phyloP scores from a whole-genome alignment of 2,329 filamentous ascomycete species.

The Thelonectria olida region DNA sequence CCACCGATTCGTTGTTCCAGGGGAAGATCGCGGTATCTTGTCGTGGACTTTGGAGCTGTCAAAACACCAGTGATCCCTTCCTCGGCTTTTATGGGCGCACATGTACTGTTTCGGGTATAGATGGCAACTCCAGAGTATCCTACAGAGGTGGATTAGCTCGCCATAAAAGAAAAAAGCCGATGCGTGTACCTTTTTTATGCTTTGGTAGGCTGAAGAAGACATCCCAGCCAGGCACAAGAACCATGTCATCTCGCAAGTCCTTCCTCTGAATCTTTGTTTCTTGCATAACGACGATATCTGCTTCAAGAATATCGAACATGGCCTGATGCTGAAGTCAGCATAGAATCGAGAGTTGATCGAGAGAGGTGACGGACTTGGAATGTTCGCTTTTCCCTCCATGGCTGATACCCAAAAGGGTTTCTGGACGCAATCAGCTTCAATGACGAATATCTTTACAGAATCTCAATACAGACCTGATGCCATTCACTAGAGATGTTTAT shows the following conservation, averaged over 20 bases:
- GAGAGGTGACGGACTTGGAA: slow-evolving; percentile 65
- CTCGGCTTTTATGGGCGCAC: slow-evolving; percentile 87
- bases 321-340: slow-evolving; percentile 56
- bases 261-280: slow-evolving; percentile 97
- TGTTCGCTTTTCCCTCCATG: slow-evolving; percentile 77
- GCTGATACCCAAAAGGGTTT: slow-evolving; percentile 85
- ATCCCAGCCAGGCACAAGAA: slow-evolving; percentile 93
- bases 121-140: slow-evolving; percentile 96
- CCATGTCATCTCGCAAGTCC: slow-evolving; percentile 94
- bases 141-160: slow-evolving; percentile 46
- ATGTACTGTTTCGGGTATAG: slow-evolving; percentile 88
- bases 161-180: not conserved
- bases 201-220: slow-evolving; percentile 94
- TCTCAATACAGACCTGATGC: slow-evolving; percentile 69
- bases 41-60: slow-evolving; percentile 75
- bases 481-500: slow-evolving; percentile 68
- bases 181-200: slow-evolving; percentile 85
- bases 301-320: slow-evolving; percentile 94
- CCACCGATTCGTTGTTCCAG: slow-evolving; percentile 83
- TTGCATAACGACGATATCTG: slow-evolving; percentile 94
- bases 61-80: slow-evolving; percentile 91
- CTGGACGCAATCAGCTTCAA: slow-evolving; percentile 49
- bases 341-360: not conserved
- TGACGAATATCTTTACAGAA: not conserved
- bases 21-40: slow-evolving; percentile 78